Percentiles rank a stretch among this genome's conserved stretches.
phyloP scores from a whole-genome alignment of 2,329 filamentous ascomycete species.

The Talaromyces marneffei region DNA sequence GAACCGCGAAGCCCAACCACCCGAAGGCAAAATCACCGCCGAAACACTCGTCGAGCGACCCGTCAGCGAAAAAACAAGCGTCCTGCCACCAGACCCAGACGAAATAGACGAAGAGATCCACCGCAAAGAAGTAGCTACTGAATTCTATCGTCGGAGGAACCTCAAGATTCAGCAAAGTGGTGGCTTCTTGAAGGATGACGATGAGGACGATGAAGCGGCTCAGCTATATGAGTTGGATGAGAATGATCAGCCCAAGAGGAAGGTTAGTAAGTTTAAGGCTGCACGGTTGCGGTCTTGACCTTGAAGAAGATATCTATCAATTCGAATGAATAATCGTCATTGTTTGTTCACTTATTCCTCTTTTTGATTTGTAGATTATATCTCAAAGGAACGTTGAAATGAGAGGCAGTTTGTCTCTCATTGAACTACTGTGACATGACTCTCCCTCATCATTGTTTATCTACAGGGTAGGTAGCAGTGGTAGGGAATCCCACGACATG shows the following conservation, averaged over 20 bases:
- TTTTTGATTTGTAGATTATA: background rate
- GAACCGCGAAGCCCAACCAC: conserved; percentile 28
- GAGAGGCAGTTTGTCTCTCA: background rate
- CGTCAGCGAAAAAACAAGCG: conserved; percentile 19
- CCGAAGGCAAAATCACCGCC: conserved; percentile 51
- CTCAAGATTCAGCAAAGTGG: conserved; percentile 76
- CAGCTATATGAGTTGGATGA: conserved; percentile 52
- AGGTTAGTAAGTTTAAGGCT: conserved; percentile 45
- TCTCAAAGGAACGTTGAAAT: background rate
- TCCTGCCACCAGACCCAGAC: conserved; percentile 47
- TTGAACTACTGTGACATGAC: background rate
- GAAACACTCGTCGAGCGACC: conserved; percentile 52
- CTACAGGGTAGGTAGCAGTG: background rate
- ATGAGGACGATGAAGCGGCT: conserved; percentile 61
- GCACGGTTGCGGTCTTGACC: conserved; percentile 35
- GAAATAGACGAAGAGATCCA: conserved; percentile 68
- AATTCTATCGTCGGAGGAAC: conserved; percentile 79
- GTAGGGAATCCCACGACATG: conserved; percentile 4
- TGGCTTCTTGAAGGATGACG: conserved; percentile 69
- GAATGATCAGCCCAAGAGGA: conserved; percentile 26
- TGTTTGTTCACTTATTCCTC: background rate
- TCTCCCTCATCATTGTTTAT: background rate
- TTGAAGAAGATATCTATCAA: background rate
- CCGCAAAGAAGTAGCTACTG: conserved; percentile 69
- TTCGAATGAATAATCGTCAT: background rate